These are phyloP conservation scores for barley (Hordeum vulgare) DNA, from an alignment of 176 grass and related monocot species.

Conservation along the genomic window MorexV3_pseudomolecules_assembly NC_058518.1:414788677-414789176, in stretches of 20 bases:
- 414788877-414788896: background rate
- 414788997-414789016: slow-evolving; percentile 28
- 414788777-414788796: background rate
- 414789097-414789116: slow-evolving; percentile 19
- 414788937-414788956: background rate
- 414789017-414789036: background rate
- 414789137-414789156: slow-evolving; percentile 6
- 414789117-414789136: slow-evolving; percentile 15
- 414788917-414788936: background rate
- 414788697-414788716: background rate
- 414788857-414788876: background rate
- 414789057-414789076: slow-evolving; percentile 21
- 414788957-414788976: background rate
- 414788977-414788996: slow-evolving; percentile 13
- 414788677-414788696: background rate
- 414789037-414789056: background rate
- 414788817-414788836: slow-evolving; percentile 6
- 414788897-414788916: background rate
- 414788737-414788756: background rate
- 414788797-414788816: background rate
- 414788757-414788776: background rate
- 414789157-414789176: slow-evolving; percentile 8
- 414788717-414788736: background rate
- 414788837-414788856: slow-evolving; percentile 20
- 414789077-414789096: slow-evolving; percentile 31